Evolutionary conservation across 2,329 filamentous ascomycete species (phyloP).

Genomic region (Exophiala mesophila): DNA sequence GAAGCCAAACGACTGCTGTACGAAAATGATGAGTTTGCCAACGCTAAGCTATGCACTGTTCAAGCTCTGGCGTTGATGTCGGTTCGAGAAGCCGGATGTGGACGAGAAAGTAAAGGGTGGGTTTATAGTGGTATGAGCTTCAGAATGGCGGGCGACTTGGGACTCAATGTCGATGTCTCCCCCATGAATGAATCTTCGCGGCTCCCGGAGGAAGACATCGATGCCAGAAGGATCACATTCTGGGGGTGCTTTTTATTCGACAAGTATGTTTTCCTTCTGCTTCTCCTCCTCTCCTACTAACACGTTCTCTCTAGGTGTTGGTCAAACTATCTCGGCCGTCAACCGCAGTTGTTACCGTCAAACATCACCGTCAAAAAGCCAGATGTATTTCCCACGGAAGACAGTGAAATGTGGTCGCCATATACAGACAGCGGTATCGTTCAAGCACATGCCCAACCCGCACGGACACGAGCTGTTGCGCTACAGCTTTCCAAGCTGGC

Average conservation of each 20-base stretch:
- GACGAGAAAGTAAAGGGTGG: constrained; percentile 92
- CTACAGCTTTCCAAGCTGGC: constrained; percentile 78
- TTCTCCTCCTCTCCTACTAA: constrained; percentile 3
- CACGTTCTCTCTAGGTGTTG: constrained; percentile 57
- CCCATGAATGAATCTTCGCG: constrained; percentile 57
- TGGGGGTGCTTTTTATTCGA: constrained; percentile 99
- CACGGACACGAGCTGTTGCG: constrained; percentile 74
- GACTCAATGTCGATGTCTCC: constrained; percentile 77
- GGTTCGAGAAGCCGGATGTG: constrained; percentile 90
- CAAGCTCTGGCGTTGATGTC: constrained; percentile 95
- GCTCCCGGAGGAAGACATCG: constrained; percentile 75
- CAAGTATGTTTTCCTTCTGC: constrained; percentile 52
- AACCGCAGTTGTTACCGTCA: constrained; percentile 76
- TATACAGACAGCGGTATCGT: constrained; percentile 81
- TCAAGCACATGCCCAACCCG: constrained; percentile 68
- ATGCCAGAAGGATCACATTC: constrained; percentile 85
- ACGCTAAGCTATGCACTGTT: constrained; percentile 79
- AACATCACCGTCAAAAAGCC: constrained; percentile 82
- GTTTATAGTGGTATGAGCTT: constrained; percentile 98
- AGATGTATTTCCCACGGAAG: constrained; percentile 85
- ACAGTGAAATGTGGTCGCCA: constrained; percentile 78
- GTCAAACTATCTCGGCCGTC: constrained; percentile 91
- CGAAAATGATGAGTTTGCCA: constrained; percentile 89
- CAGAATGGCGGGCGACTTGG: constrained; percentile 92
- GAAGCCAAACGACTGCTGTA: constrained; percentile 87